A percentile compares a stretch with the other conserved stretches of the same genome.
These are phyloP conservation scores for Alternaria brassicae DNA, from an alignment of 2,329 filamentous ascomycete genomes.

Conservation along the genomic window DNA sequence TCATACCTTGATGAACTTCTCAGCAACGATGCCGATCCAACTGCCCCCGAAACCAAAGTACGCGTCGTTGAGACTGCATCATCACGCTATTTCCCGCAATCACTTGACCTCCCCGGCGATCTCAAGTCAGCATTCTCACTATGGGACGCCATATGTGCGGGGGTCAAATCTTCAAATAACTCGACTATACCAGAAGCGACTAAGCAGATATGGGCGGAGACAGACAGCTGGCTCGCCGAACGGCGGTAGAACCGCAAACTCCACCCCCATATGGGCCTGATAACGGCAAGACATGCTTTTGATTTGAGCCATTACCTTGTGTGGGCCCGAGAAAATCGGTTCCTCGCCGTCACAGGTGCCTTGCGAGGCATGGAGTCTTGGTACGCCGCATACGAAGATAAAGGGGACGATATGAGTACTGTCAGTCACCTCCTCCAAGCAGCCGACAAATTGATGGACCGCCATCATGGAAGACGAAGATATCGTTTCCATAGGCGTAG, in stretches of 20 bases:
- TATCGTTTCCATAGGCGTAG: not conserved
- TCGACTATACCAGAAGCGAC: conserved; percentile 52
- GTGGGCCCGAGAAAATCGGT: not conserved
- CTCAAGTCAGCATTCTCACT: conserved; percentile 66
- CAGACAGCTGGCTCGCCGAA: conserved; percentile 63
- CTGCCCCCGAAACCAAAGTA: conserved; percentile 57
- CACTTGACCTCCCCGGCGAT: conserved; percentile 64
- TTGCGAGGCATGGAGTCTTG: not conserved
- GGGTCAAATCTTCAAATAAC: conserved; percentile 62
- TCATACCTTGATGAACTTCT: conserved; percentile 78
- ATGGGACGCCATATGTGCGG: conserved; percentile 70
- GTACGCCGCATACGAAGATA: not conserved
- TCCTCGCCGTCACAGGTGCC: not conserved
- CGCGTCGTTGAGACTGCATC: conserved; percentile 60
- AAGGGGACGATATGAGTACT: not conserved
- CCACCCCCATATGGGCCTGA: not conserved
- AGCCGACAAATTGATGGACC: not conserved
- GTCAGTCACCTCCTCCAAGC: not conserved
- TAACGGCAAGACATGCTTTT: not conserved
- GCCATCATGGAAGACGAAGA: not conserved
- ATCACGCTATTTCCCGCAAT: conserved; percentile 67
- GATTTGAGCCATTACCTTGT: not conserved
- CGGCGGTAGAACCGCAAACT: conserved; percentile 31
- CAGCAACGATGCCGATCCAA: conserved; percentile 62
- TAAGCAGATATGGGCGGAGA: conserved; percentile 64